Base-by-base conservation (phyloP, 177 flowering plant species). In the Vitis hybrid region DNA sequence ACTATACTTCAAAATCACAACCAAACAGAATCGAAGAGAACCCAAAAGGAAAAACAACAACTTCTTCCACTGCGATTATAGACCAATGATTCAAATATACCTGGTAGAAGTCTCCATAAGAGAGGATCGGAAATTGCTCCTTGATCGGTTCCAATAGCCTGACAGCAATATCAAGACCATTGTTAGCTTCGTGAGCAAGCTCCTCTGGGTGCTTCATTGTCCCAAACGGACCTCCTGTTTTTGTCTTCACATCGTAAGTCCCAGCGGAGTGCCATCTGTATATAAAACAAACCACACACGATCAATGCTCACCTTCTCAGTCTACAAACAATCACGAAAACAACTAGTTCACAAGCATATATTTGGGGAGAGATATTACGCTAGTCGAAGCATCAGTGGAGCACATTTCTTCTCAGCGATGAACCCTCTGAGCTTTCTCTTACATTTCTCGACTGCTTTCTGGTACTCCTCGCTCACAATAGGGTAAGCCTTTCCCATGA, bases 231-330 rank as follows among this genome's bases (percentile, higher is more conserved):
- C 95, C 97, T 64, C 98, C 97, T 21, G 91, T 88, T 79, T 74
- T 91, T 11, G 88, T 77, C 21, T 81, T 69, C 78, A 84, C 91
- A 68, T 93, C 97, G 61, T 35, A 93, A 16, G 97, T 91, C 12
- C 98, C 97, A 40, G 97, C 95, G 0, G 92, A 86, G 83, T 93
- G 98, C 97, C 97, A 93, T 64, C 98, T 93, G 75, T 67, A 71
- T 27, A 60, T 5, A 70, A 24, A 62, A 62, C 15, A 32, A 55
- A n/a, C 30, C 30, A 27, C 52, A 62, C 52, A n/a, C 50, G 1
- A 54, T 11, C 49, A 30, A 14, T 4, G n/a, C 2, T 54, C 59
- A 24, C 14, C 12, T 10, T 8, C 55, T 11, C 15, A 11, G 48
- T 5, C 55, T 0, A 24, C 0, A 14, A 24, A 13, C 21, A 48